Conservation (phyloP, 1,284 basidiomycete genomes). For the Singerocomus inundabilis region DNA sequence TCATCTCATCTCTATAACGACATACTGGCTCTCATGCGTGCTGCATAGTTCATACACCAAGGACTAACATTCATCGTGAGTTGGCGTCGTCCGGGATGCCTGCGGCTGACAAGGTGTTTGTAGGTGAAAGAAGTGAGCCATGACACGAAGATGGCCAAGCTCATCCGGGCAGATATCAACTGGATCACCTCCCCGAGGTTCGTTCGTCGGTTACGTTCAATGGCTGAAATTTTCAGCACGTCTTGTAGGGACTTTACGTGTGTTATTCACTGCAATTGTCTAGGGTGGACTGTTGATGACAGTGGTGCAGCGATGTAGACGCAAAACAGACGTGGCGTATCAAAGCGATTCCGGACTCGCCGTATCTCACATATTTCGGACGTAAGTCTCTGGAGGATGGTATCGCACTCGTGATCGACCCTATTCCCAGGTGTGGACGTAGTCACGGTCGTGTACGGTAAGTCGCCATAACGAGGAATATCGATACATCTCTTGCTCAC, state of each 20-base stretch:
- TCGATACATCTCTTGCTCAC: neutral
- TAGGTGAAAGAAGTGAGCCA: conserved; percentile 82
- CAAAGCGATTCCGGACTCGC: conserved; percentile 61
- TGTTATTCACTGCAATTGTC: conserved; percentile 20
- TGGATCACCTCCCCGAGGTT: conserved; percentile 81
- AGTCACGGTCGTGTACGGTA: conserved; percentile 74
- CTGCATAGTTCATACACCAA: conserved; percentile 75
- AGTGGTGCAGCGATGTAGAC: conserved; percentile 62
- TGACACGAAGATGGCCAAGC: conserved; percentile 71
- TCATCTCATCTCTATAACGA: neutral
- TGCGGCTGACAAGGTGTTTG: conserved; percentile 1
- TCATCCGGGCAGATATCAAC: conserved; percentile 74
- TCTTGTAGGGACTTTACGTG: conserved; percentile 67
- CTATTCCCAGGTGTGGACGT: conserved; percentile 59
- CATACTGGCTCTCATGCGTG: conserved; percentile 1
- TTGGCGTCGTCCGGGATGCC: neutral
- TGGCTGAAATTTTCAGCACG: neutral
- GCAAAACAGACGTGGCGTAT: conserved; percentile 79
- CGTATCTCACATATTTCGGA: conserved; percentile 70
- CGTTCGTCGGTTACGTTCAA: conserved; percentile 8
- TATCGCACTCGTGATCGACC: neutral
- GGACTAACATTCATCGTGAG: conserved; percentile 71
- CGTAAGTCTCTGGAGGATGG: conserved; percentile 41
- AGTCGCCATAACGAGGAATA: conserved; percentile 16
- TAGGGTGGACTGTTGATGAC: neutral